A percentile compares a stretch with the other conserved stretches of the same genome.
Evolutionary conservation across 495 filamentous ascomycete genomes (phyloP).

Genomic region (Cudoniella acicularis): DNA sequence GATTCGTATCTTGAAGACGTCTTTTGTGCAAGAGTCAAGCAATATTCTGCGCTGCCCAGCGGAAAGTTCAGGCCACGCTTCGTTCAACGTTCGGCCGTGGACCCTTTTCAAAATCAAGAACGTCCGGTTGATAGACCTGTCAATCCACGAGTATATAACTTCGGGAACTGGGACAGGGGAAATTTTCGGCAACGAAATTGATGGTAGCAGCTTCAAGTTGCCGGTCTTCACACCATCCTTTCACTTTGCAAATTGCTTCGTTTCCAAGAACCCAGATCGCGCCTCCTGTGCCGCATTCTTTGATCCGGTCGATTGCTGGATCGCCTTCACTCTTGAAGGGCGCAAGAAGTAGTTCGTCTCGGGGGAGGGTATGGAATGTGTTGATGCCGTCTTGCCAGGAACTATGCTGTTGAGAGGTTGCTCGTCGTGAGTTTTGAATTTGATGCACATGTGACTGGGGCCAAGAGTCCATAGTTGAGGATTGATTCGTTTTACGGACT

Average conservation of each 20-base stretch:
- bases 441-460: conserved; percentile 1
- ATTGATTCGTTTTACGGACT: conserved; percentile 6
- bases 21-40: neutral
- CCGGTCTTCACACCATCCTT: conserved; percentile 6
- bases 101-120: conserved; percentile 8
- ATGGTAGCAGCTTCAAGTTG: conserved; percentile 11
- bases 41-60: conserved; percentile 1
- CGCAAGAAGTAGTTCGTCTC: neutral
- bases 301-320: neutral
- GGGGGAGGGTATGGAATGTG: neutral
- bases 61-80: conserved; percentile 5
- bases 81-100: neutral
- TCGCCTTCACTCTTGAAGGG: neutral
- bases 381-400: conserved; percentile 5
- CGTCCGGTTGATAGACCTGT: neutral
- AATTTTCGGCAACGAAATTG: conserved; percentile 1
- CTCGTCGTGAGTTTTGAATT: neutral
- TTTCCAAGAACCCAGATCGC: conserved; percentile 8
- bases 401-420: conserved; percentile 4
- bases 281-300: conserved; percentile 6
- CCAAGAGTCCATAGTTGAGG: conserved; percentile 4
- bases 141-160: conserved; percentile 9
- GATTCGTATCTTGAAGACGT: conserved; percentile 5
- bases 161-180: conserved; percentile 4
- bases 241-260: conserved; percentile 7